Evolutionary conservation across 495 filamentous ascomycete species (phyloP).

Genomic region (Annulohypoxylon nitens): DNA sequence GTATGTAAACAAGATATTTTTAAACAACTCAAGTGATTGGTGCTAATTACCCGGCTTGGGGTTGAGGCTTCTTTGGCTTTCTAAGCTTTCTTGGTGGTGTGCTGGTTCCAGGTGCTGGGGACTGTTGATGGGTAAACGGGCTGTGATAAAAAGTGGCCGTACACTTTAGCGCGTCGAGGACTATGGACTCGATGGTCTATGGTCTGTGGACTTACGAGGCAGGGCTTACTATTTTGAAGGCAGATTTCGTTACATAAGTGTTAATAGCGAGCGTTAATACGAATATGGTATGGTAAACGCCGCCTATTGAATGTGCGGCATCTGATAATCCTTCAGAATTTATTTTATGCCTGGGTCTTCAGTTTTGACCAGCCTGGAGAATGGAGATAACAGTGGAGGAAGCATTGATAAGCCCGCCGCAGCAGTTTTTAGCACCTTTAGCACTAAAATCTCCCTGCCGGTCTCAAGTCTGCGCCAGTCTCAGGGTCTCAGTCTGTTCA

Average conservation of each 20-base stretch:
- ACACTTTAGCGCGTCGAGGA: neutral
- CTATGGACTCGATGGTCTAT: too few relatives aligned
- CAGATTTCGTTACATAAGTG: neutral
- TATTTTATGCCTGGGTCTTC: conserved; percentile 3
- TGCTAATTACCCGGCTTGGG: neutral
- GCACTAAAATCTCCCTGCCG: neutral
- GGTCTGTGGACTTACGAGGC: neutral
- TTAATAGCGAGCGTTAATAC: neutral
- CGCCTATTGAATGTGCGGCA: neutral
- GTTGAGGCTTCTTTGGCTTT: neutral
- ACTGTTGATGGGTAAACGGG: neutral
- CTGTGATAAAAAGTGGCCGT: conserved; percentile 6
- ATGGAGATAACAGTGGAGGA: neutral
- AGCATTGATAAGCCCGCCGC: conserved; percentile 9
- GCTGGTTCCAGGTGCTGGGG: neutral
- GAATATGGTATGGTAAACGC: neutral
- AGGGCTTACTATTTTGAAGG: neutral
- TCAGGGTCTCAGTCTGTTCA: conserved; percentile 11
- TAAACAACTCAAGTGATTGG: conserved; percentile 3
- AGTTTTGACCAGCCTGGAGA: neutral
- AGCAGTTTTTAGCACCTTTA: conserved; percentile 5
- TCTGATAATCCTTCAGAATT: conserved; percentile 12
- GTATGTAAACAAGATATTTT: conserved; percentile 14
- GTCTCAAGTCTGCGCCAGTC: conserved; percentile 15
- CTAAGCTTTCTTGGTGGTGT: neutral